Percentiles rank a stretch among this genome's conserved stretches.
Evolutionary conservation across 1,284 basidiomycete genomes (phyloP).

Genomic region (Wallemia hederae): DNA sequence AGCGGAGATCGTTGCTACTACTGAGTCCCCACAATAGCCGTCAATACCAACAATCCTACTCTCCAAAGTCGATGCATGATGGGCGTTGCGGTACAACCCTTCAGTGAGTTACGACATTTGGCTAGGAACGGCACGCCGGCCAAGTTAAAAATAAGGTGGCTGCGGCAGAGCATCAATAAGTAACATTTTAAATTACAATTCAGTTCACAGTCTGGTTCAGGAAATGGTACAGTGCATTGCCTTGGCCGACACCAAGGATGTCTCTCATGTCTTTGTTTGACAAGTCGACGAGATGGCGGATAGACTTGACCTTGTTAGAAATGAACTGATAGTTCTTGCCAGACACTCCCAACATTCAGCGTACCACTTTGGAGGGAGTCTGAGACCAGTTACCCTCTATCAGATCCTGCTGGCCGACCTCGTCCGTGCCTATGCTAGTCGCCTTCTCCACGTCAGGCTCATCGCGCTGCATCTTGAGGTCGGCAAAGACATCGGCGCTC

Average conservation of each 20-base stretch:
- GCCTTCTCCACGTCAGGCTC: slow-evolving; percentile 58
- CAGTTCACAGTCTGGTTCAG: slow-evolving; percentile 30
- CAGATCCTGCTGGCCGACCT: slow-evolving; percentile 30
- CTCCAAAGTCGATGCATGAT: not conserved
- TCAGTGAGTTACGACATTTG: too few relatives aligned
- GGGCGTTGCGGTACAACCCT: not conserved
- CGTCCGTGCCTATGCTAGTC: slow-evolving; percentile 47
- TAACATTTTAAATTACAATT: not conserved
- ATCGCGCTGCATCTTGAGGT: slow-evolving; percentile 52
- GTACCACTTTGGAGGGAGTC: slow-evolving; percentile 27
- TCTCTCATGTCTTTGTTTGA: slow-evolving; percentile 31
- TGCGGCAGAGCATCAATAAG: not conserved
- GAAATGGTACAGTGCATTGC: slow-evolving; percentile 47
- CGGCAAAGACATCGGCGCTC: slow-evolving; percentile 69
- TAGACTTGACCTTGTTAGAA: slow-evolving; percentile 43
- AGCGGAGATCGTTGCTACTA: not conserved
- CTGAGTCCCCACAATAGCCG: not conserved
- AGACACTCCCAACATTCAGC: slow-evolving; percentile 31
- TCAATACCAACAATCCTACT: not conserved
- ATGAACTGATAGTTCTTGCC: slow-evolving; percentile 63
- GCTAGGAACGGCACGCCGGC: too few relatives aligned
- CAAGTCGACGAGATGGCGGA: slow-evolving; percentile 47
- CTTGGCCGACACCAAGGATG: slow-evolving; percentile 53
- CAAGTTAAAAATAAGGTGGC: not conserved
- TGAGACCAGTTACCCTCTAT: slow-evolving; percentile 27